Base-by-base conservation (phyloP, 2,329 filamentous ascomycete genomes). In the Elsinoe fawcettii region DNA sequence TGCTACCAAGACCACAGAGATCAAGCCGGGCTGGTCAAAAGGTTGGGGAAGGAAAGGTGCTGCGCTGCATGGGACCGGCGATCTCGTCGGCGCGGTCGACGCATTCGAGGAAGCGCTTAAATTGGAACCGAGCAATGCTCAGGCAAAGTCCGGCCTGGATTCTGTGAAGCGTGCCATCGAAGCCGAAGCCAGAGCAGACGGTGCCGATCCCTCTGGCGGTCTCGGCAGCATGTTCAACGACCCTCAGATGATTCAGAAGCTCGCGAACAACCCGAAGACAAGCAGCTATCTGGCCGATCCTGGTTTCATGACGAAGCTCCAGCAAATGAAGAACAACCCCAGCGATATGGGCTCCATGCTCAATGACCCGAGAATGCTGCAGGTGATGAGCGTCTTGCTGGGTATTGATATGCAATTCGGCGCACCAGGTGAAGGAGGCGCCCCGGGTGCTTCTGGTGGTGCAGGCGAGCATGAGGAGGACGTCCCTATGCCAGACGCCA, bases 21-120 rank as follows among this genome's bases (percentile, higher is more conserved):
- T 99, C 72, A 97, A 99, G 80, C 87, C 92, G 11, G 93, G 97
- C 78, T 99, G 93, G 93, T 85, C 90, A 60, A 97, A 97, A 76
- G 93, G 93, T 63, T 96, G 90, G 87, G 86, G 88, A 59, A 85
- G 93, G 60, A 96, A 96, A 73, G 93, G 92, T 63, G 86, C 90
- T 62, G 93, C 93, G 57, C 80, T 91, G 32, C 93, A 96, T 72
- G 93, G 93, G 46, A 77, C 85, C 60, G 89, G 91, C 54, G 90
- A 99, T 70, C 80, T 97, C 20, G 77, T 93, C 51, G 87, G 83
- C 49, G 90, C 93, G 32, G 82, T 86, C 62, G 90, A 96, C 67
- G 90, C 95, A 20, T 99, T 95, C 71, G 88, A 96, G 68, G 83
- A 95, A 71, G 93, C 92, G n/a, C 78, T 96, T 64, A 95, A 96